Base-by-base conservation (phyloP, 78 protist species). In the Bigelowiella natans region DNA sequence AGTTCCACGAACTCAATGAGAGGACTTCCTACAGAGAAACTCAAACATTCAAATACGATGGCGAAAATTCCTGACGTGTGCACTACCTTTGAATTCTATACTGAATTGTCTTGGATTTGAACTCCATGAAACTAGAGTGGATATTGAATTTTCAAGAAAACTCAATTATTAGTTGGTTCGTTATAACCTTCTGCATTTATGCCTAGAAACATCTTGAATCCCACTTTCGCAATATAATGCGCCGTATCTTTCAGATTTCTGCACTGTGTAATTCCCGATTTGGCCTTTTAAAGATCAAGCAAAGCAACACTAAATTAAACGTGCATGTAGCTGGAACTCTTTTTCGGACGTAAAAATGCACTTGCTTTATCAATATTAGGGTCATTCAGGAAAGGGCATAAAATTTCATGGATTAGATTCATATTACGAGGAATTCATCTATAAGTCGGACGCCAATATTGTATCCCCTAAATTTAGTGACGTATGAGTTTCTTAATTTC, bases 151-250 rank as follows among this genome's bases (percentile, higher is more conserved):
- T 7, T 51, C 73, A 51, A 18, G 18, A 26, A 51, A 7, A 18
- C 18, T 7, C 73, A 51, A 51, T 18, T 26, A 51, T 26, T 18
- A 51, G 73, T n/a, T n/a, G n/a, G n/a, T 7, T 51, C 18, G 7
- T 51, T 7, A 51, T 51, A 26, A 34, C 87, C 87, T 37, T 85
- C 87, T 26, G 73, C 73, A 18, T 51, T 51, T 11, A 97, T 89
- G 85, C 98, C 98, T 31, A 97, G 92, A 92, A 96, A 97, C 97
- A 96, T 96, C 82, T 94, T 94, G 90, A 97, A 96, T 0, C 97
- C 99, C 34, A 93, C 94, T 88, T 96, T 95, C 1, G 98, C 94
- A 26, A 97, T 95, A 34, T 93, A 94, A 26, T 97, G 98, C 1
- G 97, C 97, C 1, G 99, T 96, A 89, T 96, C 98, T 3, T 26